Evolutionary conservation across 2,329 filamentous ascomycete species (phyloP).

Genomic region (Graphilbum sp.): DNA sequence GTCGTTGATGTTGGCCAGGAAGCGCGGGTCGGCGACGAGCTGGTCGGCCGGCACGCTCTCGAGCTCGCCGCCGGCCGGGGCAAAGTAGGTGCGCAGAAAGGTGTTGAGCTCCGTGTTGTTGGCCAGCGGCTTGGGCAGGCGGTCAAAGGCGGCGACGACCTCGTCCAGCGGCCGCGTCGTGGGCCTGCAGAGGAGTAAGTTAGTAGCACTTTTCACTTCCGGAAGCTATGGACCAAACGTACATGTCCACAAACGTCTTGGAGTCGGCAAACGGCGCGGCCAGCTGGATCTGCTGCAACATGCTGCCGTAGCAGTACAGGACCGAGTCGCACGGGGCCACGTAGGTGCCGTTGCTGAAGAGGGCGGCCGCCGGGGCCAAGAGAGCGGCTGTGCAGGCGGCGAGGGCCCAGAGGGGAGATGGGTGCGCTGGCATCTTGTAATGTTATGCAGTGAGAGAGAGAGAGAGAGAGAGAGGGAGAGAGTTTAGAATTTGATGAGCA

Average conservation of each 20-base stretch:
- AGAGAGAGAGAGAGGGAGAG: neutral
- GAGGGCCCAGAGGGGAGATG: neutral
- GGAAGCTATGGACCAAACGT: conserved; percentile 12
- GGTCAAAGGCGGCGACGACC: conserved; percentile 43
- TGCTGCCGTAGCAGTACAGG: conserved; percentile 50
- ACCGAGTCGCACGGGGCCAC: conserved; percentile 50
- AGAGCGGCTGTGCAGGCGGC: neutral
- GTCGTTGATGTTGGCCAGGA: conserved; percentile 40
- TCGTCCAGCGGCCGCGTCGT: conserved; percentile 41
- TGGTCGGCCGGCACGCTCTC: conserved; percentile 32
- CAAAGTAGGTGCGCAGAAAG: conserved; percentile 49
- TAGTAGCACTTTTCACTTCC: neutral
- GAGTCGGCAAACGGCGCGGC: conserved; percentile 49
- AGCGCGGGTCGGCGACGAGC: conserved; percentile 38
- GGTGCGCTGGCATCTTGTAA: neutral
- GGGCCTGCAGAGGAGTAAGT: conserved; percentile 28
- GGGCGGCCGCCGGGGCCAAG: conserved; percentile 18
- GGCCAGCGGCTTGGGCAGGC: conserved; percentile 40
- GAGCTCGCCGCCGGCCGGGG: conserved; percentile 45
- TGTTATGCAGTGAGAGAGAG: too few relatives aligned
- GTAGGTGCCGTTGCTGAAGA: conserved; percentile 44
- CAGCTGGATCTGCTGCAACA: conserved; percentile 45
- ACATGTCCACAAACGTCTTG: conserved; percentile 58
- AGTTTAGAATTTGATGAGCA: too few relatives aligned
- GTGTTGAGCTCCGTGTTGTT: conserved; percentile 46